Evolutionary conservation across 2,329 filamentous ascomycete genomes (phyloP).

Genomic region (Clonostachys byssicola): DNA sequence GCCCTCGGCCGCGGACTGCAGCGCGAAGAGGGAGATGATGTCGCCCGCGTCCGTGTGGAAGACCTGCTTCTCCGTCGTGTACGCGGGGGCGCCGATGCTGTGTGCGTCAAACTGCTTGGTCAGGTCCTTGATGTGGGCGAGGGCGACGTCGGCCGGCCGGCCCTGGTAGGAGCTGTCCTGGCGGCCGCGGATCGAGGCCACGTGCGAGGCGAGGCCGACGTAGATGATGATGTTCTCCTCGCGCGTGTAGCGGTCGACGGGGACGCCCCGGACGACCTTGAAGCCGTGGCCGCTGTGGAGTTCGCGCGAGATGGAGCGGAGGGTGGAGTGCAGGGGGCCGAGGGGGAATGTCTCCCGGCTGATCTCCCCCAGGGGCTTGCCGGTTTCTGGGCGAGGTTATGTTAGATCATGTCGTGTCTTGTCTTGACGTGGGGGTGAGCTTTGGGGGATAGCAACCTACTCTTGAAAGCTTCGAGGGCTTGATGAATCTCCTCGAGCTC

Average conservation of each 20-base stretch:
- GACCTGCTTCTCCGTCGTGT: conserved; percentile 56
- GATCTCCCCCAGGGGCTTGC: conserved; percentile 33
- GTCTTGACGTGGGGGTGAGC: neutral
- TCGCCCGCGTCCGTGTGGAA: conserved; percentile 61
- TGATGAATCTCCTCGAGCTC: conserved; percentile 45
- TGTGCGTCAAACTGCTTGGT: conserved; percentile 14
- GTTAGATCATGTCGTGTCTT: neutral
- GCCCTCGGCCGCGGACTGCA: conserved; percentile 45
- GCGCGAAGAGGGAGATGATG: conserved; percentile 52
- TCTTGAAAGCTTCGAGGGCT: conserved; percentile 35
- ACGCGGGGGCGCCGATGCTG: conserved; percentile 52
- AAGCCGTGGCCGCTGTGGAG: conserved; percentile 57
- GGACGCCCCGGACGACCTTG: conserved; percentile 55
- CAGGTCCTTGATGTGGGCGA: conserved; percentile 62
- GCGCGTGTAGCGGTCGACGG: conserved; percentile 43
- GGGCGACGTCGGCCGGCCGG: conserved; percentile 43
- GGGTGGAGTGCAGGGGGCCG: conserved; percentile 39
- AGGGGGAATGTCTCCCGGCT: conserved; percentile 50
- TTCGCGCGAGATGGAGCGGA: conserved; percentile 48
- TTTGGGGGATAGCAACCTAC: conserved; percentile 13
- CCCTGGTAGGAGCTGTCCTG: conserved; percentile 44
- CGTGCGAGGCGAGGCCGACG: conserved; percentile 53
- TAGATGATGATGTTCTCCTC: conserved; percentile 58
- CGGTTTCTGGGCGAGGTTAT: neutral
- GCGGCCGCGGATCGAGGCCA: conserved; percentile 47